Evolutionary conservation across 2,329 filamentous ascomycete species (phyloP).

Genomic region (Fusarium sp.): DNA sequence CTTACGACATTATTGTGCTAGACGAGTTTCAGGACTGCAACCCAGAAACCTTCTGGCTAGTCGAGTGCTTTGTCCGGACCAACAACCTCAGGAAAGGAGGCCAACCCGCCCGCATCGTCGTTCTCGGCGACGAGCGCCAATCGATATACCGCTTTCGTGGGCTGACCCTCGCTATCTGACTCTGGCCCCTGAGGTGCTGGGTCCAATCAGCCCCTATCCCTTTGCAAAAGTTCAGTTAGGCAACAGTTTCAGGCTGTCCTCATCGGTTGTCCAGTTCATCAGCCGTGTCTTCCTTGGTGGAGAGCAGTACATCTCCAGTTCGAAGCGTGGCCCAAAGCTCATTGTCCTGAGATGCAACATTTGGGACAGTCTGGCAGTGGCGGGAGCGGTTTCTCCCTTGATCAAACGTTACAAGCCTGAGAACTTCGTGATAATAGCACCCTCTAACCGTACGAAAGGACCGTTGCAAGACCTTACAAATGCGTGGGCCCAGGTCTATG

Average conservation of each 20-base stretch:
- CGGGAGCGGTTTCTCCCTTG: slow-evolving; percentile 21
- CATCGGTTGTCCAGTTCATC: slow-evolving; percentile 37
- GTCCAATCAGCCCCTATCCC: slow-evolving; percentile 29
- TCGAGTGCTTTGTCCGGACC: slow-evolving; percentile 35
- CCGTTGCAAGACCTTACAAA: slow-evolving; percentile 4
- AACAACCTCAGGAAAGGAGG: slow-evolving; percentile 26
- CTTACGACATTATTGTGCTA: slow-evolving; percentile 44
- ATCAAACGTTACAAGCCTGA: slow-evolving; percentile 34
- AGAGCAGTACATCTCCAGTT: slow-evolving; percentile 41
- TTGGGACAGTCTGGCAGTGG: slow-evolving; percentile 12
- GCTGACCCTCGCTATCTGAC: slow-evolving; percentile 43
- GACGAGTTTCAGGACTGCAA: slow-evolving; percentile 47
- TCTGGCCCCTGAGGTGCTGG: slow-evolving; percentile 33
- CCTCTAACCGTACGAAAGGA: not conserved
- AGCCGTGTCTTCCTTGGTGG: slow-evolving; percentile 40
- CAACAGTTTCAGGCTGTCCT: slow-evolving; percentile 42
- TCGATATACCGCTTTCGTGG: slow-evolving; percentile 42
- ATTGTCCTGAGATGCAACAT: slow-evolving; percentile 36
- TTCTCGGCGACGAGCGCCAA: slow-evolving; percentile 45
- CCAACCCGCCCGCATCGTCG: slow-evolving; percentile 34
- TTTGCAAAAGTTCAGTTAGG: slow-evolving; percentile 29
- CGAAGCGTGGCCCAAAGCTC: slow-evolving; percentile 41
- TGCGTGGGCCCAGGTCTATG: not conserved
- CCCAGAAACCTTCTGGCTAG: slow-evolving; percentile 39
- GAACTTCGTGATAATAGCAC: slow-evolving; percentile 25